These are phyloP conservation scores for Urtica urens DNA, from an alignment of 306 rosid genomes.

Conservation along the genomic window DNA sequence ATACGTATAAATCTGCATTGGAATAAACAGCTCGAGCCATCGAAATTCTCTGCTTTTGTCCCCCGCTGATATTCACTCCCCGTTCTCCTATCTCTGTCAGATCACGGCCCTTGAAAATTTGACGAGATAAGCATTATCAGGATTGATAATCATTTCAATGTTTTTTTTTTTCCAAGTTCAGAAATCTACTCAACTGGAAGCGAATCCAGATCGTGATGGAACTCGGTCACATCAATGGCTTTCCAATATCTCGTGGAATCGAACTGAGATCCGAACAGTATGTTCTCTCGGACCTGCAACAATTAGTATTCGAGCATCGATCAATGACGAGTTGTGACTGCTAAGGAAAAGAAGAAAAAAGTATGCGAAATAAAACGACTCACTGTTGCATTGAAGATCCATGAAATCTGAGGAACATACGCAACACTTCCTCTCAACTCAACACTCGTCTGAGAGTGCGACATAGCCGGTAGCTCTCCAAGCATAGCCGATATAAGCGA, in stretches of 20 bases:
- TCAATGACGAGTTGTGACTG: too few species aligned
- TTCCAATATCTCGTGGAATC: constrained; percentile 51
- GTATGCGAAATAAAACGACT: constrained; percentile 24
- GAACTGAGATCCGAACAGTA: constrained; percentile 67
- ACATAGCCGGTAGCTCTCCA: constrained; percentile 58
- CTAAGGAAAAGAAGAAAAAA: not conserved
- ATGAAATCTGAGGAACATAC: constrained; percentile 91
- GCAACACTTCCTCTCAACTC: constrained; percentile 75
- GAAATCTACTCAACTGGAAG: constrained; percentile 62
- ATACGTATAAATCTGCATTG: constrained; percentile 63
- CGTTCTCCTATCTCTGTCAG: constrained; percentile 91
- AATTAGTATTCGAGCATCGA: too few species aligned
- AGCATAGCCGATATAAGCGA: constrained; percentile 79
- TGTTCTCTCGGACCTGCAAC: constrained; percentile 69
- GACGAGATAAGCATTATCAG: not conserved
- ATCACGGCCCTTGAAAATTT: constrained; percentile 47
- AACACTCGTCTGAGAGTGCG: constrained; percentile 30
- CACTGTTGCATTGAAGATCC: constrained; percentile 95
- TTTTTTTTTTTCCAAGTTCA: constrained; percentile 2
- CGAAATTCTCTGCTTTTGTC: constrained; percentile 91
- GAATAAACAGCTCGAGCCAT: constrained; percentile 89
- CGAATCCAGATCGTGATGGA: constrained; percentile 59
- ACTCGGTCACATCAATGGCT: constrained; percentile 54
- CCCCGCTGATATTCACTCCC: constrained; percentile 92
- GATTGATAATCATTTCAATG: not conserved